phyloP scores from a whole-genome alignment of 2,329 filamentous ascomycete genomes.

The Fusarium sp. region DNA sequence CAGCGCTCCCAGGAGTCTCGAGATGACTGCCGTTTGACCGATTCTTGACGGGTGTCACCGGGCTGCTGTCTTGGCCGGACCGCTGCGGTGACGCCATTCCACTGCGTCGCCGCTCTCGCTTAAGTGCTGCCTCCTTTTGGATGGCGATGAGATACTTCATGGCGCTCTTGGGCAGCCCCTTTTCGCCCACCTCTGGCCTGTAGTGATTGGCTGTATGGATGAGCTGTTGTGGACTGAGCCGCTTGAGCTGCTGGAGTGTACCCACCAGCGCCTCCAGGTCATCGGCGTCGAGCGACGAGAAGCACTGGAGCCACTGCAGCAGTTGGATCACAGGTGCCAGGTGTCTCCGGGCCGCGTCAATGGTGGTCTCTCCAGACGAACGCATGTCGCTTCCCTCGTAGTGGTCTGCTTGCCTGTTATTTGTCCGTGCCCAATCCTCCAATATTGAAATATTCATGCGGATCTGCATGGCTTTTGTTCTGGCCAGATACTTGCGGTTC shows the following conservation, averaged over 20 bases:
- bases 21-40: slow-evolving; percentile 58
- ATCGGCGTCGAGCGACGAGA: slow-evolving; percentile 88
- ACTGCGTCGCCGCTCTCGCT: slow-evolving; percentile 66
- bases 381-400: slow-evolving; percentile 92
- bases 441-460: slow-evolving; percentile 97
- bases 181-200: slow-evolving; percentile 94
- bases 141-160: slow-evolving; percentile 87
- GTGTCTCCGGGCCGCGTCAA: slow-evolving; percentile 86
- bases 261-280: slow-evolving; percentile 89
- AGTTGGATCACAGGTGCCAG: slow-evolving; percentile 92
- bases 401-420: slow-evolving; percentile 95
- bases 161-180: slow-evolving; percentile 87
- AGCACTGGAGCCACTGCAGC: slow-evolving; percentile 97
- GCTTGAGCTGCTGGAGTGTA: slow-evolving; percentile 89
- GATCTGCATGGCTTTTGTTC: slow-evolving; percentile 99
- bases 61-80: slow-evolving; percentile 52
- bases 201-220: slow-evolving; percentile 95
- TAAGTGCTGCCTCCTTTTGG: slow-evolving; percentile 77
- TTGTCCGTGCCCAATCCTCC: slow-evolving; percentile 94
- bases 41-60: slow-evolving; percentile 59
- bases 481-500: slow-evolving; percentile 91
- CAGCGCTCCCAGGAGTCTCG: slow-evolving; percentile 58
- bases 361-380: slow-evolving; percentile 85
- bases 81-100: slow-evolving; percentile 58
- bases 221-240: slow-evolving; percentile 87